Conservation (phyloP, 2,329 filamentous ascomycete genomes). For the Hypoxylon sp. region DNA sequence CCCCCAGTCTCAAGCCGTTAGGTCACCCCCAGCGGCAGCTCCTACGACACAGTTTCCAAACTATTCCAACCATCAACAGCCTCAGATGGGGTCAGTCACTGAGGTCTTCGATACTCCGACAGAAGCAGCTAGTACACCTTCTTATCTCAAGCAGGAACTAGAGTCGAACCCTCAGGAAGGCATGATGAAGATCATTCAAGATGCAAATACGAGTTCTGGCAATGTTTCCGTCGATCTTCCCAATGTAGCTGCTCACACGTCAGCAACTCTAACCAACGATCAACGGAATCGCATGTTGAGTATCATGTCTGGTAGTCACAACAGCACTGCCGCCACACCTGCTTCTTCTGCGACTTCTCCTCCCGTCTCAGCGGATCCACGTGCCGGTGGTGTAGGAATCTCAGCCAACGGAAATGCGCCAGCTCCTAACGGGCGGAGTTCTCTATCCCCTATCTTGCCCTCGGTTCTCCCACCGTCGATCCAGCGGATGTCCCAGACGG, state of each 20-base stretch:
- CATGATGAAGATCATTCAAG: constrained; percentile 77
- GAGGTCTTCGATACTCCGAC: constrained; percentile 71
- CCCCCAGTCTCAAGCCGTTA: constrained; percentile 57
- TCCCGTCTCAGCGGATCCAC: constrained; percentile 44
- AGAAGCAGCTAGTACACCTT: constrained; percentile 62
- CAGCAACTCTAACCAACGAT: constrained; percentile 69
- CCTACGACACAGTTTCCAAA: constrained; percentile 52
- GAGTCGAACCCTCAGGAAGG: constrained; percentile 71
- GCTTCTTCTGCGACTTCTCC: constrained; percentile 48
- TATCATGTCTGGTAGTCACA: constrained; percentile 66
- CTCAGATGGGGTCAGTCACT: constrained; percentile 71
- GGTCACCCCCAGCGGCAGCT: constrained; percentile 53
- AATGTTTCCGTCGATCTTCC: constrained; percentile 64
- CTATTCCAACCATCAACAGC: constrained; percentile 54
- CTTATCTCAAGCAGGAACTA: constrained; percentile 69
- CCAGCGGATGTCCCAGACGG: constrained; percentile 76
- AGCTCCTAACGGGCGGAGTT: constrained; percentile 49
- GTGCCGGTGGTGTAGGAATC: constrained; percentile 40
- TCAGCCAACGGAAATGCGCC: constrained; percentile 41
- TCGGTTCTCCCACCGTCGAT: constrained; percentile 65
- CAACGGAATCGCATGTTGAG: constrained; percentile 72
- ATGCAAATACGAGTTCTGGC: constrained; percentile 70
- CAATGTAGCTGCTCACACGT: constrained; percentile 70
- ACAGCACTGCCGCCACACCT: constrained; percentile 45
- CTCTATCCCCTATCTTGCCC: constrained; percentile 67